Evolutionary conservation across 208 protist species (phyloP).

Genomic region (Acanthamoeba culbertsoni): DNA sequence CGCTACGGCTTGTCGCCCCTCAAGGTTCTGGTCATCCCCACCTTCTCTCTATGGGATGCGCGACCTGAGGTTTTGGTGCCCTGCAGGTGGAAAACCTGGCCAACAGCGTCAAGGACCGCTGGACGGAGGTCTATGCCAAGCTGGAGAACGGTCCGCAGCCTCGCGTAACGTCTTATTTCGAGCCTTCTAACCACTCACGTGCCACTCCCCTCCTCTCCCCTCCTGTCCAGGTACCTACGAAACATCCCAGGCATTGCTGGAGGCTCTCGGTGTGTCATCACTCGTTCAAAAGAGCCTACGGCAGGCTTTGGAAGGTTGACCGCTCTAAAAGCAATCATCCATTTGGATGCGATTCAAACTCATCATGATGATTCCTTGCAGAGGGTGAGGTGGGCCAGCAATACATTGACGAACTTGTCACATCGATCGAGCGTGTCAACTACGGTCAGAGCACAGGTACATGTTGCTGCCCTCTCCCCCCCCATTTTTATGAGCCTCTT

Average conservation of each 20-base stretch:
- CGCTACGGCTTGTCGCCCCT: background rate
- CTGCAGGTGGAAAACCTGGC: background rate
- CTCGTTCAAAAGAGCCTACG: background rate
- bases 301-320: background rate
- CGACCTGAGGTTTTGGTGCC: background rate
- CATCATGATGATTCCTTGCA: background rate
- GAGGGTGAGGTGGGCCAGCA: background rate
- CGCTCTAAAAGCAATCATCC: background rate
- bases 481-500: too few relatives aligned
- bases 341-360: background rate
- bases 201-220: background rate
- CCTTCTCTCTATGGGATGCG: background rate
- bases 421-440: background rate
- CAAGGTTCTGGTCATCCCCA: background rate
- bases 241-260: background rate
- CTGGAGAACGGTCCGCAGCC: background rate
- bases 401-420: background rate
- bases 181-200: background rate
- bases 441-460: background rate
- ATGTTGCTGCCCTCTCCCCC: background rate
- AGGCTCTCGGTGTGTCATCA: background rate
- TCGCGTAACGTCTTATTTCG: too few relatives aligned
- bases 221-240: background rate
- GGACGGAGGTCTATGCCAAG: background rate
- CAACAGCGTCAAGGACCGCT: background rate